phyloP scores from a whole-genome alignment of 176 grass and related monocot species.

The Lolium multiflorum region DNA sequence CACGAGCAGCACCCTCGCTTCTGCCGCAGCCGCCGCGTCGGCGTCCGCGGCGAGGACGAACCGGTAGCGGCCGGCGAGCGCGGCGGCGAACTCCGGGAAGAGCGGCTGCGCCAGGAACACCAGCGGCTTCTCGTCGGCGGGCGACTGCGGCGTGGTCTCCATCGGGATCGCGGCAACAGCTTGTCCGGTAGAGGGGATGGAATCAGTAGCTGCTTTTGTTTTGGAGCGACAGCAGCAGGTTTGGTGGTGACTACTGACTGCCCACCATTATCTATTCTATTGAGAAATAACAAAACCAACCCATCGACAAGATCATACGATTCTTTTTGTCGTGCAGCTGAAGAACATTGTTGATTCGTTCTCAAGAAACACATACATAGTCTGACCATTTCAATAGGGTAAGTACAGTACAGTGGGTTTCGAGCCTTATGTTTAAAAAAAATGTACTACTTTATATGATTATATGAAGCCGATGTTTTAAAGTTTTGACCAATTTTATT shows the following conservation, averaged over 20 bases:
- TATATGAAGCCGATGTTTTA: no score
- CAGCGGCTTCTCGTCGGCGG: slow-evolving; percentile 7
- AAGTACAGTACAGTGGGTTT: no score
- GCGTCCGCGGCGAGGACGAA: background rate
- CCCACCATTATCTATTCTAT: background rate
- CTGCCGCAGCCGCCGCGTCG: no score
- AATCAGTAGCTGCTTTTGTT: background rate
- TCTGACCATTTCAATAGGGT: no score
- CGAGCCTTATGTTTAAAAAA: no score
- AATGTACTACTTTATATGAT: no score
- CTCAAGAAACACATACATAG: no score
- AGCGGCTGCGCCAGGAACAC: slow-evolving; percentile 32
- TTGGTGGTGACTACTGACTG: background rate
- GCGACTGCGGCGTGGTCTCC: background rate
- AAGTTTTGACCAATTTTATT: no score
- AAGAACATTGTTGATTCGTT: no score
- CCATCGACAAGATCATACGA: background rate
- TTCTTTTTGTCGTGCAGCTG: background rate
- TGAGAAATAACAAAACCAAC: background rate
- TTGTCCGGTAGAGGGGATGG: background rate
- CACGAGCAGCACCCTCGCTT: slow-evolving; percentile 33
- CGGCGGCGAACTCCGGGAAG: background rate
- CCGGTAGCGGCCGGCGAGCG: slow-evolving; percentile 29
- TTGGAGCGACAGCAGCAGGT: background rate
- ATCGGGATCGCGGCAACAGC: background rate